Conservation (phyloP, 1,284 basidiomycete species). For the Ustilago hordei region DNA sequence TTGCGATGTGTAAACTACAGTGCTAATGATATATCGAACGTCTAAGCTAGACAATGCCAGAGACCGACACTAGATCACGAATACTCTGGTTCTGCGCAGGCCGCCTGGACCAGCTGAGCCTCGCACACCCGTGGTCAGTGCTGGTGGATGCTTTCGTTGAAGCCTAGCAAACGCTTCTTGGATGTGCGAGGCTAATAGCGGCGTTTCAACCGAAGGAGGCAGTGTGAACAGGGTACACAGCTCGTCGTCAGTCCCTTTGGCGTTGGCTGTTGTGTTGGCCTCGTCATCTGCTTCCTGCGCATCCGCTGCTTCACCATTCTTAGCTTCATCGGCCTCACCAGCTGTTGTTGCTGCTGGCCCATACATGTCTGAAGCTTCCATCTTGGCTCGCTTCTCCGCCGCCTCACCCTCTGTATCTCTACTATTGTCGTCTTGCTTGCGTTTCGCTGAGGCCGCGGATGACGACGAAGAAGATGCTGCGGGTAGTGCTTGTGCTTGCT, state of each 20-base stretch:
- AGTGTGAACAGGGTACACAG: slow-evolving; percentile 58
- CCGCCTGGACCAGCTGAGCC: slow-evolving; percentile 60
- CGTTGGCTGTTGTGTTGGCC: background rate
- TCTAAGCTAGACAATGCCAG: no score
- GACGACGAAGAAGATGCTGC: background rate
- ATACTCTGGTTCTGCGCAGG: slow-evolving; percentile 58
- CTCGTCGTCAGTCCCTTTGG: slow-evolving; percentile 22
- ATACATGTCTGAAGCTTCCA: background rate
- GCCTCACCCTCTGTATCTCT: background rate
- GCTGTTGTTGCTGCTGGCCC: slow-evolving; percentile 5
- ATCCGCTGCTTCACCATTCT: background rate
- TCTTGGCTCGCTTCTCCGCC: slow-evolving; percentile 18
- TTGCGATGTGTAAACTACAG: background rate
- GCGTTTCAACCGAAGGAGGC: slow-evolving; percentile 47
- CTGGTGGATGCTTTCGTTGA: slow-evolving; percentile 51
- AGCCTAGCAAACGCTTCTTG: slow-evolving; percentile 65
- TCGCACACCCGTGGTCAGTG: slow-evolving; percentile 45
- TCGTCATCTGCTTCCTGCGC: background rate
- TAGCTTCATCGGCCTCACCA: slow-evolving; percentile 2
- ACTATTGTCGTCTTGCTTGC: slow-evolving; percentile 9
- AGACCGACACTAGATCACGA: slow-evolving; percentile 51
- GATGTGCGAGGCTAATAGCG: slow-evolving; percentile 60
- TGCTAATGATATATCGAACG: background rate
- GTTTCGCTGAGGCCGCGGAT: slow-evolving; percentile 3
- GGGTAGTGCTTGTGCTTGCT: slow-evolving; percentile 3